Evolutionary conservation across 2,329 filamentous ascomycete genomes (phyloP).

Genomic region (Epichloe festucae): DNA sequence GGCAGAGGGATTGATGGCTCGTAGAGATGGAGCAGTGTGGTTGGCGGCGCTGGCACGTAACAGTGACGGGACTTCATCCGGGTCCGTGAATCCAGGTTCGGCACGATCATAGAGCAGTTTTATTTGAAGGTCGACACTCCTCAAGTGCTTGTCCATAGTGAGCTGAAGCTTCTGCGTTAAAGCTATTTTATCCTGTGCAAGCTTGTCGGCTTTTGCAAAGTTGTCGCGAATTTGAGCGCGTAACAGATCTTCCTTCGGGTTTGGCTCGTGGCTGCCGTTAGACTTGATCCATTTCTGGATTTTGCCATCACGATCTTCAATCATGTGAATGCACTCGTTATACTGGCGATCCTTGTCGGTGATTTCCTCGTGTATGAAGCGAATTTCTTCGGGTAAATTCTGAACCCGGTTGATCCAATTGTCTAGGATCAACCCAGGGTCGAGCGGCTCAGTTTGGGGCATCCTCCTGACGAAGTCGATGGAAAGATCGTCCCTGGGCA

Average conservation of each 20-base stretch:
- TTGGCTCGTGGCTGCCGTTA: conserved; percentile 59
- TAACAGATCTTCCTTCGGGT: conserved; percentile 62
- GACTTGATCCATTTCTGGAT: conserved; percentile 73
- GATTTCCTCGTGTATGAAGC: conserved; percentile 74
- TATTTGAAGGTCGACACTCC: conserved; percentile 48
- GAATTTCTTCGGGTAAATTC: conserved; percentile 71
- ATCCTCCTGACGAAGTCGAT: conserved; percentile 58
- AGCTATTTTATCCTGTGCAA: conserved; percentile 63
- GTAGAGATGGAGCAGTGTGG: conserved; percentile 26
- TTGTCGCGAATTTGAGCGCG: conserved; percentile 53
- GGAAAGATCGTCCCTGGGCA: conserved; percentile 61
- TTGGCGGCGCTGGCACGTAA: conserved; percentile 46
- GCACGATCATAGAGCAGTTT: conserved; percentile 47
- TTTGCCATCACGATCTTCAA: conserved; percentile 58
- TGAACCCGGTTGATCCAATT: conserved; percentile 64
- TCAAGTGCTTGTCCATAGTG: conserved; percentile 49
- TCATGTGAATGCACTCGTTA: conserved; percentile 52
- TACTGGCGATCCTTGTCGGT: conserved; percentile 65
- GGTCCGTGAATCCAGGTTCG: conserved; percentile 48
- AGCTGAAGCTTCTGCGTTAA: conserved; percentile 51
- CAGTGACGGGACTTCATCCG: conserved; percentile 50
- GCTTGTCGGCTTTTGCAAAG: conserved; percentile 53
- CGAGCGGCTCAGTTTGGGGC: conserved; percentile 47
- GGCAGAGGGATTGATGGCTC: conserved; percentile 30
- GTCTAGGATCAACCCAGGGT: conserved; percentile 59